phyloP scores from a whole-genome alignment of 352 stramenopile species.

The Plasmopara muralis region DNA sequence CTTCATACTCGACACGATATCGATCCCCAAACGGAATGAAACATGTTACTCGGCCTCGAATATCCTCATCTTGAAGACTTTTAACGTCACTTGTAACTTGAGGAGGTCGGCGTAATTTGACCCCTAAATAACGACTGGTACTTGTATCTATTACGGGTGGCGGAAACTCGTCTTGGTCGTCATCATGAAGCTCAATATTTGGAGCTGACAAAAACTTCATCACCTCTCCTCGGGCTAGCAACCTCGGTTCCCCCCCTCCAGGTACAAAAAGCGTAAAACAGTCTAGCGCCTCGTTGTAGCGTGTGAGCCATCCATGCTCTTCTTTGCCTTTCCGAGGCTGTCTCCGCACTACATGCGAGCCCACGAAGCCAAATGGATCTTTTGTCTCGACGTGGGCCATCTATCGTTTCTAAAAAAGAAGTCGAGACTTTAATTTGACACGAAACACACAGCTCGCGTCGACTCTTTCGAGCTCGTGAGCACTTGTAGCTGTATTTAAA shows the following conservation, averaged over 20 bases:
- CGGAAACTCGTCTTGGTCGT: conserved; percentile 40
- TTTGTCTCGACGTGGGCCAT: conserved; percentile 41
- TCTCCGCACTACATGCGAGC: conserved; percentile 42
- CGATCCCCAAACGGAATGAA: conserved; percentile 58
- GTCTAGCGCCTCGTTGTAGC: conserved; percentile 55
- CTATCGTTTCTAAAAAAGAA: conserved; percentile 4
- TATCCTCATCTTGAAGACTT: conserved; percentile 8
- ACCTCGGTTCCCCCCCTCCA: conserved; percentile 20
- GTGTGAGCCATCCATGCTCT: conserved; percentile 64
- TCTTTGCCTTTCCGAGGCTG: conserved; percentile 15
- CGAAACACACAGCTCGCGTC: too few species aligned
- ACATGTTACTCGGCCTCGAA: conserved; percentile 35
- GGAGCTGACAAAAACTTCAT: conserved; percentile 54
- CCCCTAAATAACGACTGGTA: conserved; percentile 48
- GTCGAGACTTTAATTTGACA: not conserved
- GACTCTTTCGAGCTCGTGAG: not conserved
- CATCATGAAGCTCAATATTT: conserved; percentile 42
- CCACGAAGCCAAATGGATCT: conserved; percentile 62
- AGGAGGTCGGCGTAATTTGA: conserved; percentile 21
- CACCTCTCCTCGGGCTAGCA: conserved; percentile 46
- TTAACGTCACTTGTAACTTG: conserved; percentile 8
- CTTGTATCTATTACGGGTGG: conserved; percentile 42
- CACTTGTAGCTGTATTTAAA: not conserved
- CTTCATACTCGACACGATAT: conserved; percentile 49
- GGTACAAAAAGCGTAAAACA: conserved; percentile 64